Base-by-base conservation (phyloP, 2,329 filamentous ascomycete genomes). In the Biscogniauxia sp. region DNA sequence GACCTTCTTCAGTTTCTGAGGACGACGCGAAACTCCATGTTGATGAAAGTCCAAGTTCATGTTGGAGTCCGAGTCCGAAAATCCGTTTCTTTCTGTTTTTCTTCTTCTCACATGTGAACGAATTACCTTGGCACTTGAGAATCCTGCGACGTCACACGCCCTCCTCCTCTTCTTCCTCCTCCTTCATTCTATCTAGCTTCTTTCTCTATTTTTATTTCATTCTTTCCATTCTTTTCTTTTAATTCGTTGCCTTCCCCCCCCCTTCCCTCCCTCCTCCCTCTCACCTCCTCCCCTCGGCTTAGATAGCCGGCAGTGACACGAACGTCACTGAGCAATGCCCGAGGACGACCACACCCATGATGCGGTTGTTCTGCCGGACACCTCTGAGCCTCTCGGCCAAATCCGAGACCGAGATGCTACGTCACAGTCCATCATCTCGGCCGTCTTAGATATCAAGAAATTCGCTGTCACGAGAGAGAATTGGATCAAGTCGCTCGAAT, bases 401-500 rank as follows among this genome's bases (percentile, higher is more conserved):
- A 64, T 71, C 66, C 69, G 69, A 62, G 62, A 68, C 60, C 60
- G 55, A 54, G 61, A 53, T 54, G 55, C 51, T 2, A 54, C 58
- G 51, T 64, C 66, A 23, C 50, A 51, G 19, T 66, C 53, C 53
- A 64, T 72, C 53, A 59, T 67, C 62, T 65, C 66, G 53, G 68
- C 69, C 25, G 55, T 72, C 28, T 57, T 72, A 50, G 66, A 65
- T 20, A 66, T 70, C 25, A 57, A 67, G 57, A 63, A 50, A 57
- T 60, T 68, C 50, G 65, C 64, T 23, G 59, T 67, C 53, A 66
- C 65, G 3, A 66, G 65, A n/a, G 65, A 64, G 32, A 71, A 67
- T 50, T 70, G 68, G 69, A 67, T 72, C 59, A 70, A 64, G 58
- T 69, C 64, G 0, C 67, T 72, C 41, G 68, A 71, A 53, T 71